Base-by-base conservation (phyloP, 2,329 filamentous ascomycete genomes). In the Ophiostoma pallidulum region DNA sequence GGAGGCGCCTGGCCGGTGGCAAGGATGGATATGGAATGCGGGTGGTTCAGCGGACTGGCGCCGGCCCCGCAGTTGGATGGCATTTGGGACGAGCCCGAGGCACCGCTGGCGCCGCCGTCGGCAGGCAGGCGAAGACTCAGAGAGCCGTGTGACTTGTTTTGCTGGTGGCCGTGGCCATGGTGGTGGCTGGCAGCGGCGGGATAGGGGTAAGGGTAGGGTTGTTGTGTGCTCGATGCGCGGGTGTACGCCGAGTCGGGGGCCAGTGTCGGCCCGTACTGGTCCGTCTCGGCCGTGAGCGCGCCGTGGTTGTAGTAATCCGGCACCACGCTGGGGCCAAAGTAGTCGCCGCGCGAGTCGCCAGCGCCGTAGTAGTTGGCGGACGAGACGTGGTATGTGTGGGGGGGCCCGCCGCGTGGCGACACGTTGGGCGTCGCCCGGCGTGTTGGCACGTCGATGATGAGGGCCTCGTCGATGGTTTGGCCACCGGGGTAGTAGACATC, bases 401-500 rank as follows among this genome's bases (percentile, higher is more conserved):
- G 61, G 48, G 74, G 65, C 56, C 69, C 72, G 8, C 65, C 62
- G 50, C 82, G 74, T 3, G 90, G 90, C 9, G 89, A 95, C 10
- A 86, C 81, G 56, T 83, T 84, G 1, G 90, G 89, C 0, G 87
- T 90, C 19, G 4, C 16, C 12, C 45, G 42, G 10, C 16, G 77
- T 46, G 81, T 78, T 31, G 73, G 69, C 14, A 94, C 80, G 58
- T 97, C 90, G 60, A 98, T 95, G 54, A 96, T 62, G 52, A 98
- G 74, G 8, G 92, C 92, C 60, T 98, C 92, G 46, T 90, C 84
- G 39, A 95, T 82, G 0, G 73, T 79, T 67, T 97, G 92, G 8
- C 91, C 91, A 38, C 84, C 86, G 2, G 91, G 86, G 60, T 81
- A 98, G 64, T 87, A 88, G 16, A 77, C 71, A 60, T 96, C 90